A percentile compares a stretch with the other conserved stretches of the same genome.
These are phyloP conservation scores for Coemansia aciculifera DNA, from an alignment of 192 early-diverging fungal genomes.

Conservation along the genomic window DNA sequence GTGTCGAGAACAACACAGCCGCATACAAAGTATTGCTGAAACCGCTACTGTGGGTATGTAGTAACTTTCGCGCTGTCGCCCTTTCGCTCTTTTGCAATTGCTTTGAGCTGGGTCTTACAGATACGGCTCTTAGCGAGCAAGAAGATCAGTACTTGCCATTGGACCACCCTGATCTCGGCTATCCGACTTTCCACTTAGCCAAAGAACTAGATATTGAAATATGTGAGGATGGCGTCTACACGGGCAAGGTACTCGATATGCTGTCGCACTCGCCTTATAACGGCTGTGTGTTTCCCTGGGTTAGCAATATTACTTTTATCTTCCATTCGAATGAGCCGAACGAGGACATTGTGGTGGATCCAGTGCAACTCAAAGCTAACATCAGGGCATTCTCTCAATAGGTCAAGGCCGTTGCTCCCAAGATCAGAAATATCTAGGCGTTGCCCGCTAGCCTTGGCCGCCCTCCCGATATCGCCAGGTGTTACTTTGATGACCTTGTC, in stretches of 20 bases:
- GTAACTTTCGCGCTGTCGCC: neutral
- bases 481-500: neutral
- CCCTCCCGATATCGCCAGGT: neutral
- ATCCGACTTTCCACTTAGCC: neutral
- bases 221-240: neutral
- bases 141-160: neutral
- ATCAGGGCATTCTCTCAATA: neutral
- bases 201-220: neutral
- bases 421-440: neutral
- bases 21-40: neutral
- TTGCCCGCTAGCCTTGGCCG: neutral
- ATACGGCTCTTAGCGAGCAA: neutral
- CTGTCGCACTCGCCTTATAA: neutral
- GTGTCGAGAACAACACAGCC: neutral
- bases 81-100: neutral
- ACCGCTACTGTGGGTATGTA: neutral
- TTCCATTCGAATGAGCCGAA: neutral
- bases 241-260: neutral
- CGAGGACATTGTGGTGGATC: neutral
- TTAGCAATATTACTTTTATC: neutral
- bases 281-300: neutral
- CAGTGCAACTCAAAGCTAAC: neutral
- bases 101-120: neutral
- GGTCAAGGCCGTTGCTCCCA: neutral
- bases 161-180: neutral